Percentiles rank a stretch among this genome's conserved stretches.
phyloP scores from a whole-genome alignment of 345 rosid species.

The Eucalyptus sideroxylon region DNA sequence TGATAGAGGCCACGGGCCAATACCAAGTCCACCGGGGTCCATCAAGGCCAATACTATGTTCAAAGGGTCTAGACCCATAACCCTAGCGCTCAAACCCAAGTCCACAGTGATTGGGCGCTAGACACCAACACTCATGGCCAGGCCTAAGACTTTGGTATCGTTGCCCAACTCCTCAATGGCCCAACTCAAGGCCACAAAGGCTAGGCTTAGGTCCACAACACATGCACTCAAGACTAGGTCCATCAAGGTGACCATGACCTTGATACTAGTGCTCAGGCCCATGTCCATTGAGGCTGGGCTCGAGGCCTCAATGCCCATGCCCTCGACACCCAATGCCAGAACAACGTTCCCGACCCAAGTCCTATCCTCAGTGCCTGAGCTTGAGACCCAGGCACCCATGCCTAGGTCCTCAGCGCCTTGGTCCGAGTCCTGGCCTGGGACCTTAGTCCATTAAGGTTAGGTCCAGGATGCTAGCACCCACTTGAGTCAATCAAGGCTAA shows the following conservation, averaged over 20 bases:
- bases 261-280: too few relatives aligned
- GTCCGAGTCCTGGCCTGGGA: accelerated
- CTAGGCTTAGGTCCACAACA: not conserved
- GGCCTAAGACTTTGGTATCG: too few relatives aligned
- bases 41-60: not conserved
- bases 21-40: not conserved
- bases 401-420: not conserved
- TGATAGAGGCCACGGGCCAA: not conserved
- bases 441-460: not conserved
- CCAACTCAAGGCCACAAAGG: not conserved
- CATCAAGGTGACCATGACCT: too few relatives aligned
- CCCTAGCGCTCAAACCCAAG: not conserved
- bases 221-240: too few relatives aligned
- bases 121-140: too few relatives aligned
- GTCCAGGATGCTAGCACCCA: too few relatives aligned
- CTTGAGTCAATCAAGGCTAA: too few relatives aligned
- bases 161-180: not conserved
- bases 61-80: not conserved
- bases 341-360: too few relatives aligned
- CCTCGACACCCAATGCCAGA: accelerated
- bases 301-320: too few relatives aligned
- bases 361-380: too few relatives aligned
- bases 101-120: accelerated
- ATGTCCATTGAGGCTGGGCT: too few relatives aligned
- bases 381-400: too few relatives aligned